phyloP scores from a whole-genome alignment of 352 stramenopile species.

The Globisporangium iwayamae region DNA sequence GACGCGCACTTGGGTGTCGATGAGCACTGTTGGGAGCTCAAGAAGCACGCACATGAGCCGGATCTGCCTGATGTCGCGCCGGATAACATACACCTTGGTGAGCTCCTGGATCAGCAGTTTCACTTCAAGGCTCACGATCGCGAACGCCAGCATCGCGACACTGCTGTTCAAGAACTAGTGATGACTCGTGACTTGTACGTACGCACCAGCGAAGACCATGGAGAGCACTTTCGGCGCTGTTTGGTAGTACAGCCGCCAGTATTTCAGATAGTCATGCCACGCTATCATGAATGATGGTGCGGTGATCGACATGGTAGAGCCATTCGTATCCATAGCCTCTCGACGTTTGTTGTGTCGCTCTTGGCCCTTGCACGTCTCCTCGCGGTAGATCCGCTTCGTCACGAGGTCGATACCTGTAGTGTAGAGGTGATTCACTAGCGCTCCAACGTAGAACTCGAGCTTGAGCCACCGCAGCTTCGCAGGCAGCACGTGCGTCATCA shows the following conservation, averaged over 20 bases:
- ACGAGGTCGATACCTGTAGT: neutral
- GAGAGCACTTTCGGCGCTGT: neutral
- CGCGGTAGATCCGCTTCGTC: constrained; percentile 2
- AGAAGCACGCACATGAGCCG: constrained; percentile 35
- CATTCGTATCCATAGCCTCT: no score
- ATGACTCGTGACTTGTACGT: constrained; percentile 8
- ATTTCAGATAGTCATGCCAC: neutral
- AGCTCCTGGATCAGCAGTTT: constrained; percentile 23
- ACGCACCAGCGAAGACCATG: neutral
- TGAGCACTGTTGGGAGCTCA: constrained; percentile 34
- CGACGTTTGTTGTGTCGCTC: neutral
- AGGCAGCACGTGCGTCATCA: neutral
- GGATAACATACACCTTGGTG: constrained; percentile 24
- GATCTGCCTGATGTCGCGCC: constrained; percentile 25
- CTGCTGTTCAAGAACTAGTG: neutral
- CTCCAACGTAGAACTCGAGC: constrained; percentile 2
- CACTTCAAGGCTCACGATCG: neutral
- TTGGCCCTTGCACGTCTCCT: constrained; percentile 1
- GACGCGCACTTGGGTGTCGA: constrained; percentile 40
- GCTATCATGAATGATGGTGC: no score
- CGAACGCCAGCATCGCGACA: neutral
- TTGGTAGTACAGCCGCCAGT: constrained; percentile 6
- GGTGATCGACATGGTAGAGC: no score
- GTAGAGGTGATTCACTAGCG: neutral
- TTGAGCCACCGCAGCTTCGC: neutral